Conservation (phyloP, 108 stramenopile genomes). For the Fragilariopsis cylindrus region DNA sequence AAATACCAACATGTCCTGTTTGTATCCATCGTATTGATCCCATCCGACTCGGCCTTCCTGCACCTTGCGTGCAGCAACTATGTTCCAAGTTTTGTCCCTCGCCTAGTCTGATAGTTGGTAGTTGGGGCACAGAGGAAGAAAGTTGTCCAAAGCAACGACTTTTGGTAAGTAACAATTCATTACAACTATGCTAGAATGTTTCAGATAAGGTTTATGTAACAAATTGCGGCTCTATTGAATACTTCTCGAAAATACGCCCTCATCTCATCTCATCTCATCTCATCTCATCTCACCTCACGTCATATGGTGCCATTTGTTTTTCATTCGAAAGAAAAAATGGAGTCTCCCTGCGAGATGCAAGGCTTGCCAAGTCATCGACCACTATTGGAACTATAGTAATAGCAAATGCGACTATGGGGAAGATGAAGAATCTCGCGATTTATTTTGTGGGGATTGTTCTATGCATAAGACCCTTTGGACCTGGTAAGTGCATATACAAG, state of each 20-base stretch:
- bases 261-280: too few relatives aligned
- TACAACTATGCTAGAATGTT: too few relatives aligned
- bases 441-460: constrained; percentile 74
- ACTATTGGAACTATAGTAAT: constrained; percentile 41
- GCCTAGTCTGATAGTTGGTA: constrained; percentile 29
- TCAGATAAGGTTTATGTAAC: too few relatives aligned
- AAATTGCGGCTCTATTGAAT: too few relatives aligned
- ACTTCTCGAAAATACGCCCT: too few relatives aligned
- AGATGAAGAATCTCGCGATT: constrained; percentile 21
- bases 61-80: constrained; percentile 49
- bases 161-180: constrained; percentile 20
- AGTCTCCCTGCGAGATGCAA: constrained; percentile 51
- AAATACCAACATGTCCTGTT: constrained; percentile 77
- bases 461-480: constrained; percentile 88
- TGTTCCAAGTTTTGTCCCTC: constrained; percentile 69
- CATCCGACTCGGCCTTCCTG: constrained; percentile 57
- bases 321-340: constrained; percentile 47
- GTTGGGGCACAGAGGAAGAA: constrained; percentile 4
- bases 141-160: constrained; percentile 62
- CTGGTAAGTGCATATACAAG: constrained; percentile 41
- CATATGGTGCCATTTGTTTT: too few relatives aligned
- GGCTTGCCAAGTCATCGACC: constrained; percentile 67
- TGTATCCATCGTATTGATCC: constrained; percentile 82
- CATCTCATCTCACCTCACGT: too few relatives aligned
- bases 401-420: constrained; percentile 4